Evolutionary conservation across 805 yeast genomes (phyloP), one percentile per base, ranked within the genome.

Genomic region (Saturnispora besseyi): DNA sequence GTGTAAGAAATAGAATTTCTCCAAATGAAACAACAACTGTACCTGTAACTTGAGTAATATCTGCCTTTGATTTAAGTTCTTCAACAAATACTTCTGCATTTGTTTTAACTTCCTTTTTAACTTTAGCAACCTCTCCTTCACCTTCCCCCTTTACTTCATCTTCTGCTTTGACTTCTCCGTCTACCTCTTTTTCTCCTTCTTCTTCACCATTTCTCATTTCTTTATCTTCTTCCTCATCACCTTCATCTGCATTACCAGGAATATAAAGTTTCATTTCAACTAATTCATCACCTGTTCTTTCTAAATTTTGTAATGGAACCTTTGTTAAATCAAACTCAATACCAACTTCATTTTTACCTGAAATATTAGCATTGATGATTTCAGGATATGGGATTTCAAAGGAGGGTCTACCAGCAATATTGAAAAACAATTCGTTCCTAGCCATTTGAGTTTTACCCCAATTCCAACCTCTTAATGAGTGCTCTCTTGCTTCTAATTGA

Each of bases 361-460:
- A 87, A 62, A 91, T 71, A 65, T 91, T 93, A 13, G 96, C 79
- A 66, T 95, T 93, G 54, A 81, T 77, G 51, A 93, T 84, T 21
- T 78, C 80, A 9, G 75, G 60, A 64, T 89, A 93, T 2, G 98
- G 96, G 41, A 93, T 70, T 68, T 93, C 99, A 65, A 91, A 91
- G 11, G 84, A 79, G 3, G 99, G 98, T 60, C 86, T 83, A 57
- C 88, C 88, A 61, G 86, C 86, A 22, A 90, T 82, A 51, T 82
- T 80, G 68, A 93, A 90, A 29, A 87, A 79, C 65, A 93, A 72
- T 66, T 93, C 99, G 59, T 88, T 87, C 65, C 96, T 79, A 21
- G 95, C 96, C 63, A 93, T 78, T 64, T 90, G 96, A 13, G 91
- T 75, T 55, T 84, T 81, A 49, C 99, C 99, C 99, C 99, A 93